A percentile compares a stretch with the other conserved stretches of the same genome.
Evolutionary conservation across 2,329 filamentous ascomycete species (phyloP).

Genomic region (Chaetomiaceae sp.): DNA sequence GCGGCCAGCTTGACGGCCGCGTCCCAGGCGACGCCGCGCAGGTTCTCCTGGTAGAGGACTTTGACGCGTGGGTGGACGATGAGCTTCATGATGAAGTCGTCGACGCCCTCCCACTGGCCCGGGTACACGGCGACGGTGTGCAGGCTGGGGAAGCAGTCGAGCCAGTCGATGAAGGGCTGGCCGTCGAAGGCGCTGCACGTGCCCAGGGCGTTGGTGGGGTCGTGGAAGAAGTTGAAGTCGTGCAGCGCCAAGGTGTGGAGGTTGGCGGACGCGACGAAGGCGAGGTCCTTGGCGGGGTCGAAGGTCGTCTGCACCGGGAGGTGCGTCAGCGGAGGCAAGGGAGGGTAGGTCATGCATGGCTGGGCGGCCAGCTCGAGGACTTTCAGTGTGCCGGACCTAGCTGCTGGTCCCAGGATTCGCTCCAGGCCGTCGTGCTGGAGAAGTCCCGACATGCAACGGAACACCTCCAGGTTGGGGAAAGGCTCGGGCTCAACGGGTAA

Average conservation of each 20-base stretch:
- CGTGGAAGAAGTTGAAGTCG: slow-evolving; percentile 19
- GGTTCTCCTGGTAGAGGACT: slow-evolving; percentile 14
- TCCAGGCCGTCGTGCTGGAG: neutral
- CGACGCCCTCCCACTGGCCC: slow-evolving; percentile 3
- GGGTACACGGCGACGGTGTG: slow-evolving; percentile 19
- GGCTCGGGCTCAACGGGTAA: too few relatives aligned
- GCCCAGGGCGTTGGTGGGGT: neutral
- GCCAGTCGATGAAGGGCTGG: slow-evolving; percentile 21
- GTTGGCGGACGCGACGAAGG: slow-evolving; percentile 11
- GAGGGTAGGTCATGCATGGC: neutral
- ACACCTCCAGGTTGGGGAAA: slow-evolving; percentile 18
- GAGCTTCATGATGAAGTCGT: slow-evolving; percentile 9
- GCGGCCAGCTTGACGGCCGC: slow-evolving; percentile 6
- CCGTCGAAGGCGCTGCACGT: slow-evolving; percentile 15
- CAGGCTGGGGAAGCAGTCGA: slow-evolving; percentile 19
- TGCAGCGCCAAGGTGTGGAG: slow-evolving; percentile 20
- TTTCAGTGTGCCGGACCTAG: slow-evolving; percentile 10
- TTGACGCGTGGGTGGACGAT: slow-evolving; percentile 13
- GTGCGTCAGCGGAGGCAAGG: too few relatives aligned
- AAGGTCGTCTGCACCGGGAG: too few relatives aligned
- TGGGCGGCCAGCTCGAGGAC: slow-evolving; percentile 17
- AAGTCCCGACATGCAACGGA: slow-evolving; percentile 14
- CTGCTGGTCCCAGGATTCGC: slow-evolving; percentile 8
- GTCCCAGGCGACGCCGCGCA: slow-evolving; percentile 13
- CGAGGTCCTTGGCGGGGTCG: slow-evolving; percentile 8